phyloP scores from a whole-genome alignment of 2,329 filamentous ascomycete species.

The Aspergillus sp. region DNA sequence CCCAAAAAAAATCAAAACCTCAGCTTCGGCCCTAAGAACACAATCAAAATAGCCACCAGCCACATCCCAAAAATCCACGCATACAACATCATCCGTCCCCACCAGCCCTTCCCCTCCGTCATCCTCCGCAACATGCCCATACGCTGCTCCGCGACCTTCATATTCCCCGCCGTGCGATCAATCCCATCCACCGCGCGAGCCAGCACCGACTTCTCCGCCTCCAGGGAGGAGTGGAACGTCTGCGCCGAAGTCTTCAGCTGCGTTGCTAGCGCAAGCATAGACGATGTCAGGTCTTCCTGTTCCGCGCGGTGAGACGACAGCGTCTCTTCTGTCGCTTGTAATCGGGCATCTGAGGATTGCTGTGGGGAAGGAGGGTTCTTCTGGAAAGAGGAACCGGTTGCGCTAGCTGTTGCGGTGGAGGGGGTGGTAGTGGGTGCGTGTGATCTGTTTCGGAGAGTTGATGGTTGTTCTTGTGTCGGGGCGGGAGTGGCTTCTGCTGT shows the following conservation, averaged over 20 bases:
- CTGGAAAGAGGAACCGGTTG: constrained; percentile 13
- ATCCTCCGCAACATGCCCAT: constrained; percentile 78
- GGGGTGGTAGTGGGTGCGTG: constrained; percentile 11
- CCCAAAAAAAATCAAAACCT: constrained; percentile 60
- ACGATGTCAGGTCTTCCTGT: constrained; percentile 79
- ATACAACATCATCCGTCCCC: constrained; percentile 80
- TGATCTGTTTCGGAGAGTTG: constrained; percentile 32
- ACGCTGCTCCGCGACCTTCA: constrained; percentile 72
- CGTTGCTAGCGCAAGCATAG: constrained; percentile 76
- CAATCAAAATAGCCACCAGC: constrained; percentile 73
- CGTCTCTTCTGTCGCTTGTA: constrained; percentile 64
- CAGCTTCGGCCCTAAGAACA: constrained; percentile 85
- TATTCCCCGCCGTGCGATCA: constrained; percentile 71
- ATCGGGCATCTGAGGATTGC: constrained; percentile 18
- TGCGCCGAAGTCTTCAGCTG: constrained; percentile 75
- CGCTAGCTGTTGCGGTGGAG: constrained; percentile 21
- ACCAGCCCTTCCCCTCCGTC: constrained; percentile 88
- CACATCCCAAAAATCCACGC: constrained; percentile 80
- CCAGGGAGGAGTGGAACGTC: constrained; percentile 70
- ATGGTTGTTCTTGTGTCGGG: constrained; percentile 8
- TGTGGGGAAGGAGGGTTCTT: constrained; percentile 1
- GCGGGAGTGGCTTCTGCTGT: background rate
- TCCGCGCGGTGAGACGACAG: constrained; percentile 76
- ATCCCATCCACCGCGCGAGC: constrained; percentile 71
- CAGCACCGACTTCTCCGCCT: constrained; percentile 72